Evolutionary conservation across 2,329 filamentous ascomycete species (phyloP).

Genomic region (Hypoxylon sp.): DNA sequence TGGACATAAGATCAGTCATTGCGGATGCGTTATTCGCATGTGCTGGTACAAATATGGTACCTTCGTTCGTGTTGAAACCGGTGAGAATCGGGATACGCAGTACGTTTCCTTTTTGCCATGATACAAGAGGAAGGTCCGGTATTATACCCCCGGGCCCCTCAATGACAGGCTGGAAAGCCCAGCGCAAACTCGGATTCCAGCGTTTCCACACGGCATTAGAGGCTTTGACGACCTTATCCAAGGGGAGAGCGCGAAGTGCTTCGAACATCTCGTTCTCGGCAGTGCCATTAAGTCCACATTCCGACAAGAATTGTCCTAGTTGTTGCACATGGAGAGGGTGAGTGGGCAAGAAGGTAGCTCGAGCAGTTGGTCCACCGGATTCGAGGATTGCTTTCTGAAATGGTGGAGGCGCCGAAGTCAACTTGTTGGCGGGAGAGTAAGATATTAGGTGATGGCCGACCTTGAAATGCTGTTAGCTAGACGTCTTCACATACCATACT

Average conservation of each 20-base stretch:
- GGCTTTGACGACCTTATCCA: slow-evolving; percentile 56
- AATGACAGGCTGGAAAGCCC: slow-evolving; percentile 78
- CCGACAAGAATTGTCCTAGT: slow-evolving; percentile 65
- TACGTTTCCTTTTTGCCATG: slow-evolving; percentile 66
- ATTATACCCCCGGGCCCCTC: slow-evolving; percentile 69
- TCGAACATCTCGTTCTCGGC: slow-evolving; percentile 64
- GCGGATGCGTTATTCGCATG: slow-evolving; percentile 60
- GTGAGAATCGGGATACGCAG: slow-evolving; percentile 73
- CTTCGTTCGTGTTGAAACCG: slow-evolving; percentile 79
- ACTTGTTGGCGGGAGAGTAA: slow-evolving; percentile 55
- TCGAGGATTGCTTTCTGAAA: slow-evolving; percentile 69
- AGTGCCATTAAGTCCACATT: slow-evolving; percentile 62
- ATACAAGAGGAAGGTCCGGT: slow-evolving; percentile 67
- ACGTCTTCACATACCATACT: no score
- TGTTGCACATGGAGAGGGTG: slow-evolving; percentile 70
- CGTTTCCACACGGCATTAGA: slow-evolving; percentile 59
- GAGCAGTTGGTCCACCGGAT: slow-evolving; percentile 67
- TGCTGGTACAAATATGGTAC: slow-evolving; percentile 71
- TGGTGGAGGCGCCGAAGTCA: slow-evolving; percentile 53
- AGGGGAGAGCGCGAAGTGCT: slow-evolving; percentile 61
- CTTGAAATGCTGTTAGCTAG: slow-evolving; percentile 30
- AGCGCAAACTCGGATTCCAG: slow-evolving; percentile 61
- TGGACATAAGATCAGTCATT: slow-evolving; percentile 71
- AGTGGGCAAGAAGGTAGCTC: slow-evolving; percentile 64
- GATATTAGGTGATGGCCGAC: slow-evolving; percentile 74